These are phyloP conservation scores for Macrophomina phaseolina DNA, from an alignment of 2,329 filamentous ascomycete genomes.

Conservation along the genomic window DNA sequence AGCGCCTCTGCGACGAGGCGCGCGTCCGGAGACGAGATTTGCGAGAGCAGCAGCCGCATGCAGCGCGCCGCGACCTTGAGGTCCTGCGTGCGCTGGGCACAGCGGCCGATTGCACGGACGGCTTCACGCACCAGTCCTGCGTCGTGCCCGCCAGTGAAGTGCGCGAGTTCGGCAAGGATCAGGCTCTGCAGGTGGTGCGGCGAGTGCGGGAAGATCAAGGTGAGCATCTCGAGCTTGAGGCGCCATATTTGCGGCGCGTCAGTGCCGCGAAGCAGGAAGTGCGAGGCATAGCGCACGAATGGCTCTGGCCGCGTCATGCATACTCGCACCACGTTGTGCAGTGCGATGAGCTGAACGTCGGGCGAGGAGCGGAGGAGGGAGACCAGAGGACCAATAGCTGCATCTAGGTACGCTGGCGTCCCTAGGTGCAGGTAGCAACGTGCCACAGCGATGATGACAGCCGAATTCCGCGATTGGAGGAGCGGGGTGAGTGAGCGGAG, in stretches of 20 bases:
- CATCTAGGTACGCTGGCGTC: conserved; percentile 74
- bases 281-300: conserved; percentile 88
- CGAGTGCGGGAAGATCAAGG: conserved; percentile 86
- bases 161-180: conserved; percentile 89
- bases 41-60: conserved; percentile 79
- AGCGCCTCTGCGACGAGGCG: conserved; percentile 89
- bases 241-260: conserved; percentile 85
- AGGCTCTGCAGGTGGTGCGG: conserved; percentile 78
- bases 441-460: conserved; percentile 86
- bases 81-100: conserved; percentile 74
- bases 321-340: conserved; percentile 96
- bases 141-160: conserved; percentile 82
- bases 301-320: conserved; percentile 75
- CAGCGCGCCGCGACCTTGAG: conserved; percentile 75
- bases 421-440: conserved; percentile 86
- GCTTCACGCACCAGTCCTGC: conserved; percentile 83
- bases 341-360: conserved; percentile 86
- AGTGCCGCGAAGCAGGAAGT: conserved; percentile 83
- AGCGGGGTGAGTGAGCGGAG: conserved; percentile 82
- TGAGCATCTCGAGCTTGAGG: conserved; percentile 88
- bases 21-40: conserved; percentile 87
- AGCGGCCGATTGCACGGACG: conserved; percentile 90
- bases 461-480: conserved; percentile 89
- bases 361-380: conserved; percentile 82
- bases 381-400: conserved; percentile 81